A percentile compares a stretch with the other conserved stretches of the same genome.
These are phyloP conservation scores for Thielaviopsis ethacetica DNA, from an alignment of 2,329 filamentous ascomycete genomes.

Conservation along the genomic window DNA sequence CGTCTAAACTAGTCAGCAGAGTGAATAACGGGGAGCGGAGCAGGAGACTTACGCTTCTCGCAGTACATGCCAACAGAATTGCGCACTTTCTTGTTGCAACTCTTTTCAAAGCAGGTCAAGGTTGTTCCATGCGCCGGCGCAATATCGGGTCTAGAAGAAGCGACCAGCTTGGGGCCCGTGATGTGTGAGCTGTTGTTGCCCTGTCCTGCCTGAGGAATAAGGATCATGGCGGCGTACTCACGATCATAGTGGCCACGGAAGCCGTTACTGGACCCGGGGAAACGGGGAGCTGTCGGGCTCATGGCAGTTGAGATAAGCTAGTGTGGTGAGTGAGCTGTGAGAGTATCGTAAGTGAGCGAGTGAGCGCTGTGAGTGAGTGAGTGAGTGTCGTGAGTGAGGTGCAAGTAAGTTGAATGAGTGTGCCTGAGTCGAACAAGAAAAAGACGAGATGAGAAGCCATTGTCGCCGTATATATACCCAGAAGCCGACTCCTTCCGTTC, in stretches of 20 bases:
- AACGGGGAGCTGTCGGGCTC: not conserved
- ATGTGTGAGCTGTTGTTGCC: not conserved
- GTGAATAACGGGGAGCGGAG: not conserved
- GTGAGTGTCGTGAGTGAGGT: not conserved
- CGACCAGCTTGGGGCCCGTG: not conserved
- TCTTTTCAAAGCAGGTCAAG: not conserved
- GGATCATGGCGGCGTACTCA: not conserved
- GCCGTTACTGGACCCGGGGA: not conserved
- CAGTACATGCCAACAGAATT: not conserved
- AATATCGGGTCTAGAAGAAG: not conserved
- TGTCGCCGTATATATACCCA: not conserved
- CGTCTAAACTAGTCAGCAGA: not conserved
- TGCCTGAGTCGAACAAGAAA: not conserved
- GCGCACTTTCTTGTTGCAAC: not conserved
- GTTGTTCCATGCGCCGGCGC: not conserved
- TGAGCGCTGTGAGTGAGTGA: no score
- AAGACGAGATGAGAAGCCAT: not conserved
- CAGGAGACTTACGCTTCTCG: not conserved
- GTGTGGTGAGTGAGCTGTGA: not conserved
- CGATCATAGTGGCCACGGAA: not conserved
- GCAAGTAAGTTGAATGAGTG: not conserved
- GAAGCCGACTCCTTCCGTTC: not conserved
- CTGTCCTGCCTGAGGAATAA: not conserved
- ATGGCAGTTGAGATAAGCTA: not conserved
- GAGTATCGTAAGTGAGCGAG: no score